Evolutionary conservation across 2,329 filamentous ascomycete genomes (phyloP), one percentile per base, ranked within the genome.

Genomic region (Alternaria arborescens): DNA sequence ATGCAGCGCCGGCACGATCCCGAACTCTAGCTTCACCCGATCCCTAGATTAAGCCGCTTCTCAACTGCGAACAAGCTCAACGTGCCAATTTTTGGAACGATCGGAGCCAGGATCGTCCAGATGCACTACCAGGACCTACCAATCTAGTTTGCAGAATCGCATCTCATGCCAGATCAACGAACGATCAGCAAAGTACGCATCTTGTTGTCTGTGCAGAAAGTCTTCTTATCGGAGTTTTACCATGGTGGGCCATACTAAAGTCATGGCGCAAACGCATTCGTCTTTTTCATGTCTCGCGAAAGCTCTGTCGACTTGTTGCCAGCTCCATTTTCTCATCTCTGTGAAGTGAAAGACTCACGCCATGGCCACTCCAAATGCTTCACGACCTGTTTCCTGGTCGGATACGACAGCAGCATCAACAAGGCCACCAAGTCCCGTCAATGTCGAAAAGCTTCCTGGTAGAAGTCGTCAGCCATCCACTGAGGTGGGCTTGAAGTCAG

Each of bases 341-440:
- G 44, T 24, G 11, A 10, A 10, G 46, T 48, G 30, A 36, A 16
- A 24, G 2, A 8, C 18, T 16, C 28, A 48, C 46, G 3, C 2
- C 24, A 56, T 56, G 44, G 53, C 53, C 10, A 5, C 14, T 41
- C 43, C 18, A 3, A 22, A 6, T 11, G 30, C 43, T 41, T 50
- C 44, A 30, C 53, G 34, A 24, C 26, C 34, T 5, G 40, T 34
- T 18, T 56, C 53, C 1, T 60, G 52, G 58, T 60, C 52, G 16
- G 47, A 55, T 22, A 63, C 50, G 5, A 65, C 50, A 16, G 46
- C 53, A 20, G 55, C 58, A 36, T 58, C 60, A 2, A 61, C 58
- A 34, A 53, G 61, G 48, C 55, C 60, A n/a, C 30, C 47, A 12
- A 63, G 60, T 28, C 47, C 43, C 16, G 58, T 18, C 14, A 46